Conservation (phyloP, 2,329 filamentous ascomycete genomes). For the Stagonosporopsis cucurbitacearum region DNA sequence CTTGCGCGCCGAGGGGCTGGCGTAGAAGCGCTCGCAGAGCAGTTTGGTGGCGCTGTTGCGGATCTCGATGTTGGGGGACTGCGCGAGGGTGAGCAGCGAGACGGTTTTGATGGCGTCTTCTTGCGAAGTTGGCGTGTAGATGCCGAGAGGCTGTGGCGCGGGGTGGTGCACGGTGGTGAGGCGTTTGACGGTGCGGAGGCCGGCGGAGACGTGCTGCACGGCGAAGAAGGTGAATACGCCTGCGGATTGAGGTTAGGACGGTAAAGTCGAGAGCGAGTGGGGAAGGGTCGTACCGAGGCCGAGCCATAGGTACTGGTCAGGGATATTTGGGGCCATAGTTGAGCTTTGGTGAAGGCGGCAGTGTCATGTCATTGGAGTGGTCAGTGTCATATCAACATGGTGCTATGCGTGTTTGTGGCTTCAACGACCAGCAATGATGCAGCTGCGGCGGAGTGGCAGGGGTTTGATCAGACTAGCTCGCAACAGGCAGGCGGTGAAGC, state of each 20-base stretch:
- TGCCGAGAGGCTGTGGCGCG: constrained; percentile 3
- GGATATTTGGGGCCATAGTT: constrained; percentile 46
- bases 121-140: constrained; percentile 67
- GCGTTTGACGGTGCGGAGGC: constrained; percentile 66
- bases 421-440: constrained; percentile 29
- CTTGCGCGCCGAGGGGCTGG: constrained; percentile 23
- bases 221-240: constrained; percentile 65
- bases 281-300: constrained; percentile 53
- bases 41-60: constrained; percentile 48
- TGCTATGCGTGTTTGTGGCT: neutral
- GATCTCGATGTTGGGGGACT: constrained; percentile 53
- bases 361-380: neutral
- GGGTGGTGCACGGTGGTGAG: constrained; percentile 72
- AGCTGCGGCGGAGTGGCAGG: constrained; percentile 21
- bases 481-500: constrained; percentile 7
- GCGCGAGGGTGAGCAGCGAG: constrained; percentile 51
- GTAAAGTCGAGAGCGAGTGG: constrained; percentile 49
- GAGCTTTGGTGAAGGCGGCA: constrained; percentile 21
- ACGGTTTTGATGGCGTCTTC: constrained; percentile 58
- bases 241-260: constrained; percentile 47
- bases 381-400: neutral
- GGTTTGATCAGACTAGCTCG: constrained; percentile 8
- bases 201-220: constrained; percentile 60
- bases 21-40: constrained; percentile 46
- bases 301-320: constrained; percentile 57